Evolutionary conservation across 176 grass and related monocot genomes (phyloP).

Genomic region (Melocanna baccifera): DNA sequence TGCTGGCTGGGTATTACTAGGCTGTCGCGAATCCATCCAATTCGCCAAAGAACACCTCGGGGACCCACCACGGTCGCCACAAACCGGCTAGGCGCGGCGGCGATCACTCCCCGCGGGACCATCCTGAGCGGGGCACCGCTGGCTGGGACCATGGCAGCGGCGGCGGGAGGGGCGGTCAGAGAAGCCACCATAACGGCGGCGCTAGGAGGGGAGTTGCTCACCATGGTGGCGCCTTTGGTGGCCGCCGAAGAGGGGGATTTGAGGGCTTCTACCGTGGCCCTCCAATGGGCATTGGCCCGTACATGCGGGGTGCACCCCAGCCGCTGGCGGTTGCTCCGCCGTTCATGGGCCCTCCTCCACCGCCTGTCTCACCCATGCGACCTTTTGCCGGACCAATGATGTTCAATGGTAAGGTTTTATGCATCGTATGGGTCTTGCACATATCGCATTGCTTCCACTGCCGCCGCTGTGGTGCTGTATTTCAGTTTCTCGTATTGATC

Average conservation of each 20-base stretch:
- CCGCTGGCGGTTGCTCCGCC: conserved; percentile 31
- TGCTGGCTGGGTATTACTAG: not conserved
- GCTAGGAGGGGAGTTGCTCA: conserved; percentile 29
- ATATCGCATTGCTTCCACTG: not conserved
- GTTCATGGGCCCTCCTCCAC: conserved; percentile 45
- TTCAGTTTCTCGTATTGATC: not conserved
- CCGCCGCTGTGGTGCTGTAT: not conserved
- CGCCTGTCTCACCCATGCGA: conserved; percentile 16
- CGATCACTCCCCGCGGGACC: conserved; percentile 44
- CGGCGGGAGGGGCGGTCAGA: conserved; percentile 22
- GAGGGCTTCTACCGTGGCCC: conserved; percentile 48
- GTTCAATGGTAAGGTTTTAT: conserved; percentile 44
- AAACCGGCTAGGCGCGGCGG: conserved; percentile 33
- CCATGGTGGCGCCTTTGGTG: not conserved
- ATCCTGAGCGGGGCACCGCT: not conserved
- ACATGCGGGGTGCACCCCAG: conserved; percentile 38
- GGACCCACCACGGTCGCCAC: conserved; percentile 26
- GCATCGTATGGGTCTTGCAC: not conserved
- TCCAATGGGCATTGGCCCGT: conserved; percentile 16
- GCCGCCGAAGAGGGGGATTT: conserved; percentile 43
- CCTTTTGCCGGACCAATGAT: conserved; percentile 39
- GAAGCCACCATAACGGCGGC: conserved; percentile 22
- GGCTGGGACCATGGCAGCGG: conserved; percentile 39
- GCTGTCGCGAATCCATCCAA: not conserved
- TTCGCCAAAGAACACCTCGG: conserved; percentile 35